phyloP scores from a whole-genome alignment of 164 flowering plant genomes.

The Magnolia changhungtana region DNA sequence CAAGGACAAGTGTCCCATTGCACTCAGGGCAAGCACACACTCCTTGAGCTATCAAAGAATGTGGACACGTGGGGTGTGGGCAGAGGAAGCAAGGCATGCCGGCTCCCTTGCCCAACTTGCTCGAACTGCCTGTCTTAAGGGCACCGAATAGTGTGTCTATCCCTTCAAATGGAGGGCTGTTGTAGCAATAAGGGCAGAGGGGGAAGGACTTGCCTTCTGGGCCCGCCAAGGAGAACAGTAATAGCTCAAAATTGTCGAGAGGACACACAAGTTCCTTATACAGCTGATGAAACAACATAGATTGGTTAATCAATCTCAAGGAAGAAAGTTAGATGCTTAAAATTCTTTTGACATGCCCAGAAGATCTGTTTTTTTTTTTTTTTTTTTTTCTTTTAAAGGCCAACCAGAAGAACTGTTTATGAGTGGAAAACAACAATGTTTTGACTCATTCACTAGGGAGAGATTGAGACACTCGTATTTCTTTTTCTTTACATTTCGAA shows the following conservation, averaged over 20 bases:
- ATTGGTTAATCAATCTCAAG: not conserved
- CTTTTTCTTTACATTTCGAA: no score
- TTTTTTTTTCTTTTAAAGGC: no score
- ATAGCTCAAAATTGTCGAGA: constrained; percentile 84
- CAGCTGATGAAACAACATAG: constrained; percentile 43
- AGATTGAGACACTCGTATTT: no score
- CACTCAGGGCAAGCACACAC: constrained; percentile 99
- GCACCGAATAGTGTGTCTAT: constrained; percentile 55
- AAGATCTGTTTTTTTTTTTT: no score
- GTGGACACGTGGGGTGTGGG: constrained; percentile 93
- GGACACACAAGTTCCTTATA: constrained; percentile 98
- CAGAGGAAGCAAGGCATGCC: constrained; percentile 97
- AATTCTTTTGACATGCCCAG: not conserved
- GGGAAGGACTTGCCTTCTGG: constrained; percentile 89
- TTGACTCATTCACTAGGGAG: no score
- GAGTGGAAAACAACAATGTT: no score
- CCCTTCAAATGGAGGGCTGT: constrained; percentile 94
- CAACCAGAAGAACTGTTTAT: no score
- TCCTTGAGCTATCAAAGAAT: constrained; percentile 81
- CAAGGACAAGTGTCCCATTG: constrained; percentile 79
- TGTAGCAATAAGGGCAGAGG: constrained; percentile 93
- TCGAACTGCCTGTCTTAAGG: constrained; percentile 32
- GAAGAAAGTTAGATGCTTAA: not conserved
- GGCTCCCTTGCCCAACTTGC: constrained; percentile 62
- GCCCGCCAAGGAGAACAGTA: constrained; percentile 78